Conservation (phyloP, 176 grass and related monocot genomes). For the Typha latifolia region DNA sequence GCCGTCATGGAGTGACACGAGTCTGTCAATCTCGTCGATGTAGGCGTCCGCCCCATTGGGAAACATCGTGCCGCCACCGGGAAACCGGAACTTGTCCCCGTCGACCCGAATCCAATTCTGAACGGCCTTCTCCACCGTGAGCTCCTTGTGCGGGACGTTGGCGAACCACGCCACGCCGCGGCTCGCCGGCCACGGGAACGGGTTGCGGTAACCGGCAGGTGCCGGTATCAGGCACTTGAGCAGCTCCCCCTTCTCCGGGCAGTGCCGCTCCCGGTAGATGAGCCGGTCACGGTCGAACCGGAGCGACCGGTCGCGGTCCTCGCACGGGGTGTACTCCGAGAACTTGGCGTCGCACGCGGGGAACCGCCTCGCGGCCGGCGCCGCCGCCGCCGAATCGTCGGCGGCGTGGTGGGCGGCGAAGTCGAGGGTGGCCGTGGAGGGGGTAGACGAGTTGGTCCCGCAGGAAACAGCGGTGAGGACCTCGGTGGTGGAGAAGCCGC, state of each 20-base stretch:
- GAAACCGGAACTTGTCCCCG: conserved; percentile 30
- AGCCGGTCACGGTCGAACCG: conserved; percentile 31
- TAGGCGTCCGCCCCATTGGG: conserved; percentile 41
- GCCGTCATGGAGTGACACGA: conserved; percentile 20
- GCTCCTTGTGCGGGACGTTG: conserved; percentile 37
- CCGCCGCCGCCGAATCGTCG: conserved; percentile 11
- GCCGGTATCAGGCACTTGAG: conserved; percentile 31
- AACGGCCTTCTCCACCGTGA: conserved; percentile 36
- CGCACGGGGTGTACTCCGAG: conserved; percentile 44
- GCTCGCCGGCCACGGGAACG: conserved; percentile 41
- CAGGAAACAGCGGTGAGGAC: conserved; percentile 17
- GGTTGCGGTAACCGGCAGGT: conserved; percentile 6
- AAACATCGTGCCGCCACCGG: conserved; percentile 35
- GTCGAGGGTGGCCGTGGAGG: conserved; percentile 30
- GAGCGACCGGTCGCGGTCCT: conserved; percentile 34
- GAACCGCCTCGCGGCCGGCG: conserved; percentile 12
- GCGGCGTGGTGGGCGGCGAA: conserved; percentile 57
- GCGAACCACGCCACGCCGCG: conserved; percentile 33
- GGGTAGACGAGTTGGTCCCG: not conserved
- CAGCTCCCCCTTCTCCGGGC: conserved; percentile 28
- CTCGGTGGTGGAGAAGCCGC: not conserved
- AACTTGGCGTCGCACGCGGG: conserved; percentile 29
- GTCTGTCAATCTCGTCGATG: conserved; percentile 21
- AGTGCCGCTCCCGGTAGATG: conserved; percentile 40
- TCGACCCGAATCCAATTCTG: conserved; percentile 21